Base-by-base conservation (phyloP, 495 filamentous ascomycete species). In the Rhizodiscina lignyota region DNA sequence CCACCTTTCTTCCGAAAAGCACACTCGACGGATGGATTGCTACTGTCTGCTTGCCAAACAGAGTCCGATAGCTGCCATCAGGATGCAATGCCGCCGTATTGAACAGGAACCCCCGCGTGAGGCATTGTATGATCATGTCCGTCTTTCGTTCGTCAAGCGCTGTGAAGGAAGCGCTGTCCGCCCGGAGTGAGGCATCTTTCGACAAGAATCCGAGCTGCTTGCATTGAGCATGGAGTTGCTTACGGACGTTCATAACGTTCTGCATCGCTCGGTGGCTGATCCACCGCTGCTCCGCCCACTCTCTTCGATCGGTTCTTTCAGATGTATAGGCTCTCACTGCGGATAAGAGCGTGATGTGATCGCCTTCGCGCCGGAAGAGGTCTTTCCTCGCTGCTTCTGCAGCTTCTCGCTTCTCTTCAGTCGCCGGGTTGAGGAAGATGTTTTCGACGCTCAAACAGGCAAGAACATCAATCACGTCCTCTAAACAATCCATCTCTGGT, bases 381-480 rank as follows among this genome's bases (percentile, higher is more conserved):
- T 84, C 78, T 17, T 68, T 71, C 13, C 85, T 68, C 5, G 72
- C 70, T 6, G 63, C 60, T 39, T 87, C 79, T 0, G 79, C 79
- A 32, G 77, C 65, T 42, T 93, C 84, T 30, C 72, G 72, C 32
- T 70, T 75, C 42, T 94, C 86, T 38, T 94, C 89, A 0, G 79
- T 77, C 4, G 68, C 70, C 0, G 80, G 62, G 34, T 83, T 82
- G 8, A 86, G 54, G 52, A 93, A 94, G 32, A 96, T 74, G 40
- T 82, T 86, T 47, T 93, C 86, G 0, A 86, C 78, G 2, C 81
- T 89, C 10, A 96, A 67, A 43, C 76, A 81, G 0, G 91, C 74
- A 39, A 96, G 80, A 36, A 94, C 81, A 49, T 99, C 91, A 37
- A 99, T 91, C 10, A 73, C 74, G 45, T 94, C 89, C 0, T 72